Evolutionary conservation across 495 filamentous ascomycete genomes (phyloP).

Genomic region (Xylaria scruposa): DNA sequence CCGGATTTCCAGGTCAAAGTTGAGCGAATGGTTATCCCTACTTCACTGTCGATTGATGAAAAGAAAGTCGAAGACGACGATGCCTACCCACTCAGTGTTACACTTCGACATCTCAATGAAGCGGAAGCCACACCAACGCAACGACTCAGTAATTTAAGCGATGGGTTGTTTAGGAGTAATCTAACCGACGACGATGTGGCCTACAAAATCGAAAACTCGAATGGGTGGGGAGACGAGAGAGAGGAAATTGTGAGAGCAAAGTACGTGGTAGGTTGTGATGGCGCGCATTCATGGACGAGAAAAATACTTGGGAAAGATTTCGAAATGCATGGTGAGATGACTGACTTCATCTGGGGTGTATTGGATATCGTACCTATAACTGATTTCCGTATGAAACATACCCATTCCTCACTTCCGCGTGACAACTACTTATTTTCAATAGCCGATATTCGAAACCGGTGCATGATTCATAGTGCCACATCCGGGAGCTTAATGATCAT

Average conservation of each 20-base stretch:
- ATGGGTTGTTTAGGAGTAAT: constrained; percentile 57
- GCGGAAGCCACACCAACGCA: constrained; percentile 53
- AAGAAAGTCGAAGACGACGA: constrained; percentile 46
- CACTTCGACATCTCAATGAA: constrained; percentile 50
- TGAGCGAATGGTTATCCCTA: constrained; percentile 55
- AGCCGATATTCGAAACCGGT: constrained; percentile 71
- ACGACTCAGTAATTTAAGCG: constrained; percentile 43
- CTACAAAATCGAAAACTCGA: constrained; percentile 46
- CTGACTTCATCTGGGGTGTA: constrained; percentile 71
- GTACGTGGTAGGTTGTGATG: constrained; percentile 73
- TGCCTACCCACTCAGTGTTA: constrained; percentile 62
- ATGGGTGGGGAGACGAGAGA: constrained; percentile 42
- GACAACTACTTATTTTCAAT: constrained; percentile 17
- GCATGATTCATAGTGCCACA: constrained; percentile 68
- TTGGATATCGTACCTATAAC: constrained; percentile 71
- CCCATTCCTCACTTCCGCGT: not conserved
- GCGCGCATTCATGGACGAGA: constrained; percentile 67
- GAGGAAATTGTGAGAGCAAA: constrained; percentile 57
- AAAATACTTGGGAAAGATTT: constrained; percentile 58
- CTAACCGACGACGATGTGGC: constrained; percentile 58
- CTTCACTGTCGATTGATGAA: constrained; percentile 52
- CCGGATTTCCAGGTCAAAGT: constrained; percentile 50
- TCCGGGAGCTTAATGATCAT: constrained; percentile 73
- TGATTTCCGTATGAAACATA: constrained; percentile 60
- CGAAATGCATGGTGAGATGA: constrained; percentile 65